Evolutionary conservation across 108 stramenopile genomes (phyloP).

Genomic region (Nitzschia sp.): DNA sequence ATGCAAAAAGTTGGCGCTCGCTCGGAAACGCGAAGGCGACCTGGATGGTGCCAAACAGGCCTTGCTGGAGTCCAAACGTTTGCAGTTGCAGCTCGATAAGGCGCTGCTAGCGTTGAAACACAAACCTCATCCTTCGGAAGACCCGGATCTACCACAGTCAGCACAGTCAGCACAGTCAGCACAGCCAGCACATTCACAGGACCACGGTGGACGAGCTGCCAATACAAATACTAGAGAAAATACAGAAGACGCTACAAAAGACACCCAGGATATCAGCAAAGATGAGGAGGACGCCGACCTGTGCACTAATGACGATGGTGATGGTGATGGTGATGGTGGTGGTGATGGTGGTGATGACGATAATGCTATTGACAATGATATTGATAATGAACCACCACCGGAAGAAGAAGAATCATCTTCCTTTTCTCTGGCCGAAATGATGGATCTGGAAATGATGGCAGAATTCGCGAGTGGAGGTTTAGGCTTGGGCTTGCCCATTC

Average conservation of each 20-base stretch:
- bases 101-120: not conserved
- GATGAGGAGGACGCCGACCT: not conserved
- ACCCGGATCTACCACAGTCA: not conserved
- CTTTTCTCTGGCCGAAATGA: slow-evolving; percentile 33
- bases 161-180: not conserved
- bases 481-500: slow-evolving; percentile 20
- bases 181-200: not conserved
- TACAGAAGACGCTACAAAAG: not conserved
- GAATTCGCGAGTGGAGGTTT: slow-evolving; percentile 27
- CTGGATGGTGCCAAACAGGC: slow-evolving; percentile 33
- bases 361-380: slow-evolving; percentile 10
- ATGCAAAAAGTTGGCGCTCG: slow-evolving; percentile 25
- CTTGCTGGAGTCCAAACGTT: slow-evolving; percentile 32
- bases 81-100: slow-evolving; percentile 7
- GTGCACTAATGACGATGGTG: not conserved
- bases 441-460: slow-evolving; percentile 38
- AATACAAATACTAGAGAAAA: not conserved
- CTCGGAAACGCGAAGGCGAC: slow-evolving; percentile 28
- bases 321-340: not conserved
- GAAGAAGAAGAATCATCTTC: not conserved
- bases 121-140: too few relatives aligned
- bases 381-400: not conserved
- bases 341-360: not conserved
- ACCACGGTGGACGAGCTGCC: not conserved
- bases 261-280: not conserved